Evolutionary conservation across 805 yeast species (phyloP).

Genomic region (Suhomyces canberraensis): DNA sequence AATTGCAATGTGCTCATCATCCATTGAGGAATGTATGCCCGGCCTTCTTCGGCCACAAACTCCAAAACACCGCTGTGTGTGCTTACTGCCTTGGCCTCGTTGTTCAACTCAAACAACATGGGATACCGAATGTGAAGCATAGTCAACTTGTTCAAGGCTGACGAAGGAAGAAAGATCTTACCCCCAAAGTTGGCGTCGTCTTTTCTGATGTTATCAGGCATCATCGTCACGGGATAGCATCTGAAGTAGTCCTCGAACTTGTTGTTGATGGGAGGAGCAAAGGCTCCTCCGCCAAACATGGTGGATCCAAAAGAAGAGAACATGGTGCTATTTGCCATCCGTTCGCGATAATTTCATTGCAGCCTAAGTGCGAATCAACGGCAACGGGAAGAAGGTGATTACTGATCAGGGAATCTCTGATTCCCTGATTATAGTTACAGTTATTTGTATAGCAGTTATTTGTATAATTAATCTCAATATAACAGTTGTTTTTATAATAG

Average conservation of each 20-base stretch:
- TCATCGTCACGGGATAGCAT: slow-evolving; percentile 87
- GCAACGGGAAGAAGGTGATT: no score
- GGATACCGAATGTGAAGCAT: slow-evolving; percentile 93
- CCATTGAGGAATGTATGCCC: slow-evolving; percentile 95
- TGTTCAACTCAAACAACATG: slow-evolving; percentile 81
- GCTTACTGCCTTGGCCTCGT: slow-evolving; percentile 54
- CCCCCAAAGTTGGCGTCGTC: slow-evolving; percentile 91
- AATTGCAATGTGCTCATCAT: slow-evolving; percentile 77
- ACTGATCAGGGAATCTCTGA: background rate
- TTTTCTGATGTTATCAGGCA: slow-evolving; percentile 71
- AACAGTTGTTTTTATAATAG: no score
- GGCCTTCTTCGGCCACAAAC: slow-evolving; percentile 95
- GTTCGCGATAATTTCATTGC: no score
- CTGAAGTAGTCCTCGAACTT: slow-evolving; percentile 84
- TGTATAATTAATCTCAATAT: no score
- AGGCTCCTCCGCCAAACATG: slow-evolving; percentile 33
- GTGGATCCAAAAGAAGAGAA: slow-evolving; percentile 42
- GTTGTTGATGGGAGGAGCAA: slow-evolving; percentile 31
- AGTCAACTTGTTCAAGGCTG: slow-evolving; percentile 83
- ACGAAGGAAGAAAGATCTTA: slow-evolving; percentile 90
- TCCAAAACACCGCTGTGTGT: slow-evolving; percentile 96
- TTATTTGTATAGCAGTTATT: no score
- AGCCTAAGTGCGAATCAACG: background rate
- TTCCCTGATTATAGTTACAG: no score
- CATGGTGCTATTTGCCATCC: no score